phyloP scores from a whole-genome alignment of 108 stramenopile genomes.

The Discostella pseudostelligera region DNA sequence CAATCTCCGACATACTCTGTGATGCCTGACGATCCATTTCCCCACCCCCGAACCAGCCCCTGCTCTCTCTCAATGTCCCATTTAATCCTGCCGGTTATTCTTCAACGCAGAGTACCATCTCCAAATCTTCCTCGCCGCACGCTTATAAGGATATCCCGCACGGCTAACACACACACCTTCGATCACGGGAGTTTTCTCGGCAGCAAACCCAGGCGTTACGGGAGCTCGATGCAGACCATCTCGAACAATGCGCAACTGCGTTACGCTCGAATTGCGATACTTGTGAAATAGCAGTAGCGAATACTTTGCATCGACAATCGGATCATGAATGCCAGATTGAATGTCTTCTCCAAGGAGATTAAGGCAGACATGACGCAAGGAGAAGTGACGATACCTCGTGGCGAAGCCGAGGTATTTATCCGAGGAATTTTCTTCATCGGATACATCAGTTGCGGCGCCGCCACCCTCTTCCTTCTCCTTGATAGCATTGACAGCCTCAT shows the following conservation, averaged over 20 bases:
- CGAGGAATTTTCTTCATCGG: conserved; percentile 9
- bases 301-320: conserved; percentile 51
- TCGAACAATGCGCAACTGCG: conserved; percentile 42
- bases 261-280: conserved; percentile 45
- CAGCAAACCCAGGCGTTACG: conserved; percentile 41
- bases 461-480: conserved; percentile 31
- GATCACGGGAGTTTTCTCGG: conserved; percentile 37
- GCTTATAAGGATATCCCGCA: conserved; percentile 33
- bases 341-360: conserved; percentile 46
- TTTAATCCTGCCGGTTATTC: not conserved
- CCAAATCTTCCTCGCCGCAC: conserved; percentile 48
- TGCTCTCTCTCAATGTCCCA: not conserved
- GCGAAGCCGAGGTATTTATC: conserved; percentile 40
- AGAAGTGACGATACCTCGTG: conserved; percentile 42
- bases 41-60: not conserved
- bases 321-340: conserved; percentile 80
- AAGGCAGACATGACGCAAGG: conserved; percentile 46
- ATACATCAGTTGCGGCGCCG: conserved; percentile 3
- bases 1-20: no score
- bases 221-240: conserved; percentile 49
- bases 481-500: conserved; percentile 20
- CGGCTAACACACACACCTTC: conserved; percentile 50
- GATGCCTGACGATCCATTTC: no score
- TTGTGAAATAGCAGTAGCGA: conserved; percentile 48
- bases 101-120: conserved; percentile 38